Evolutionary conservation across 1,139 yeast genomes (phyloP).

Genomic region (Arxiozyma slooffiae): DNA sequence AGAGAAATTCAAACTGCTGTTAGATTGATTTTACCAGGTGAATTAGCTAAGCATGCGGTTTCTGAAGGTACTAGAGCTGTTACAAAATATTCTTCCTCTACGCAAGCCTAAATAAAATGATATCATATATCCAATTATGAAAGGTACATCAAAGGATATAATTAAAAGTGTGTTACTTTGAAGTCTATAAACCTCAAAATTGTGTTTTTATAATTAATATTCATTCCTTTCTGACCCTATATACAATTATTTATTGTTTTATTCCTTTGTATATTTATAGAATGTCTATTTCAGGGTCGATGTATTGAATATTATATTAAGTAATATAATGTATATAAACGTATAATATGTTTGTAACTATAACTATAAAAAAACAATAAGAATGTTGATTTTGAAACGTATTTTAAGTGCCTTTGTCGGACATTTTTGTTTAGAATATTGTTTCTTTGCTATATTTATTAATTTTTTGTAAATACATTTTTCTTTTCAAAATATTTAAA

Average conservation of each 20-base stretch:
- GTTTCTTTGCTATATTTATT: background rate
- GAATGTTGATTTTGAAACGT: too few relatives aligned
- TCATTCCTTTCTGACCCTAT: background rate
- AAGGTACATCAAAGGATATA: background rate
- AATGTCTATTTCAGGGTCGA: background rate
- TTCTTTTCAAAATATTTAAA: too few relatives aligned
- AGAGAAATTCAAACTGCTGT: conserved; percentile 99
- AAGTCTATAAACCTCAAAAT: background rate
- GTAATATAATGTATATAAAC: background rate
- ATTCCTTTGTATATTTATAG: too few relatives aligned
- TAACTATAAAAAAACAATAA: background rate
- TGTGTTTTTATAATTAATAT: background rate
- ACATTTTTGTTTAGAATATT: background rate
- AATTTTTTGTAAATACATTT: too few relatives aligned
- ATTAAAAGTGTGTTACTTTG: background rate
- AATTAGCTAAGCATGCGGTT: conserved; percentile 97
- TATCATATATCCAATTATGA: background rate
- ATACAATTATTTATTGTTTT: background rate
- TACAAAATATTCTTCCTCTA: conserved; percentile 91
- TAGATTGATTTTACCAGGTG: conserved; percentile 98
- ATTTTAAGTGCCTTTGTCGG: too few relatives aligned
- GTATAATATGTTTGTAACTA: background rate
- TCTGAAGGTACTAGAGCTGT: conserved; percentile 99
- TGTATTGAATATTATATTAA: background rate
- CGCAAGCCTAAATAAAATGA: conserved; percentile 21